Base-by-base conservation (phyloP, 2,329 filamentous ascomycete species). In the Lasiodiplodia sp. region DNA sequence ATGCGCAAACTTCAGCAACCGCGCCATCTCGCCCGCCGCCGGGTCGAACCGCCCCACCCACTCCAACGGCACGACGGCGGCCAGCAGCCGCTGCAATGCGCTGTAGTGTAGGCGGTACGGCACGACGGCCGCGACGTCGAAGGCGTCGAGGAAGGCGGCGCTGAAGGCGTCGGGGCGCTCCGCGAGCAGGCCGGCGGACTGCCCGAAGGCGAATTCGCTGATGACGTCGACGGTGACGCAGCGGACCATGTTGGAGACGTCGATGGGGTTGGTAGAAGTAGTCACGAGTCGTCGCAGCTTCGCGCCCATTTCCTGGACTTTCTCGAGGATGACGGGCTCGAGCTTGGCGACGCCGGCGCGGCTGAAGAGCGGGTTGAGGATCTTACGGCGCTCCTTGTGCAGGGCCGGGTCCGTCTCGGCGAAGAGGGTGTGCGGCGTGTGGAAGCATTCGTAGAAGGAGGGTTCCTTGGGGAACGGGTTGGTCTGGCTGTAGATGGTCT, bases 171-270 rank as follows among this genome's bases (percentile, higher is more conserved):
- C 6, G n/a, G 71, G 69, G 10, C 67, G 51, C 44, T 58, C 70
- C 10, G 71, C 70, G 6, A 75, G 57, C 18, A 75, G 67, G 3
- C 69, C 68, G 51, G 70, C 71, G 2, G 49, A 25, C 12, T 55
- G 55, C 2, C 73, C 72, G 52, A 74, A 75, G 1, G 70, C 69
- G 51, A 72, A 71, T 40, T 71, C 66, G 12, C 69, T 70, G 12
- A 75, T 70, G 25, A 74, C 66, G 67, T 75, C 74, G 3, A 70
- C 72, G 3, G 58, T 62, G 10, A 69, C 63, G 34, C 52, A 73
- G 34, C 58, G 57, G 51, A 69, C 70, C 4, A 70, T 68, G 31
- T 63, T 70, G 67, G 69, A 65, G 14, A 72, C 38, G 4, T 70
- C 55, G 11, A 72, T 68, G 25, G 34, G 37, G 60, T 11, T 40